A percentile compares a stretch with the other conserved stretches of the same genome.
These are phyloP conservation scores for Penicillium tannophilum DNA, from an alignment of 495 filamentous ascomycete species.

Conservation along the genomic window DNA sequence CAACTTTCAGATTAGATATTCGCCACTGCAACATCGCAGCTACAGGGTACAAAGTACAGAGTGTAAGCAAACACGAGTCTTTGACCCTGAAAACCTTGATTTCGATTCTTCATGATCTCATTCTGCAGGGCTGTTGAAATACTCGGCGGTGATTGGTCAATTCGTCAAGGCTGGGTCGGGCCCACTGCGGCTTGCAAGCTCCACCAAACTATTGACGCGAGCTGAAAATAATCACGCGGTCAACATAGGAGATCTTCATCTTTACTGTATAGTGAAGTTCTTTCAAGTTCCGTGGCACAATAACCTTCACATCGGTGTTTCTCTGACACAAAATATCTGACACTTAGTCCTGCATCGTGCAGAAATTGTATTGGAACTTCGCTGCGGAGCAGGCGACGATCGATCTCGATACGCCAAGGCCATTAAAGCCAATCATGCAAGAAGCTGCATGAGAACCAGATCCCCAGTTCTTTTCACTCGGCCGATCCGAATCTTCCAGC, in stretches of 20 bases:
- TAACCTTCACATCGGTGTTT: too few species aligned
- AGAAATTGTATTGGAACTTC: not conserved
- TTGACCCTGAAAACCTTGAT: not conserved
- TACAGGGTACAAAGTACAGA: not conserved
- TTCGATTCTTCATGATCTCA: constrained; percentile 15
- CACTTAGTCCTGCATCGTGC: too few species aligned
- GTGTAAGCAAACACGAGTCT: too few species aligned
- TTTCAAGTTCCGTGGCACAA: not conserved
- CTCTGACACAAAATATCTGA: too few species aligned
- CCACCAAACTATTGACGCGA: not conserved
- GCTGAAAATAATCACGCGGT: not conserved
- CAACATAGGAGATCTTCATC: not conserved
- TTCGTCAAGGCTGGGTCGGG: not conserved
- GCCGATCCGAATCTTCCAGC: not conserved
- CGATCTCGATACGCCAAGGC: not conserved
- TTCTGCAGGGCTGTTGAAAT: constrained; percentile 5
- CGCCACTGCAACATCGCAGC: not conserved
- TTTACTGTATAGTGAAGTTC: not conserved
- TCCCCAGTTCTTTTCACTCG: not conserved
- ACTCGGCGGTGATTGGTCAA: not conserved
- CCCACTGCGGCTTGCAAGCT: constrained; percentile 2
- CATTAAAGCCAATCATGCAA: constrained; percentile 1
- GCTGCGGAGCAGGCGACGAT: not conserved
- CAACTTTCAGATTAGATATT: not conserved
- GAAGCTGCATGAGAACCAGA: not conserved